Percentiles rank a stretch among this genome's conserved stretches.
phyloP scores from a whole-genome alignment of 2,329 filamentous ascomycete genomes.

The Aspergillus sp. region DNA sequence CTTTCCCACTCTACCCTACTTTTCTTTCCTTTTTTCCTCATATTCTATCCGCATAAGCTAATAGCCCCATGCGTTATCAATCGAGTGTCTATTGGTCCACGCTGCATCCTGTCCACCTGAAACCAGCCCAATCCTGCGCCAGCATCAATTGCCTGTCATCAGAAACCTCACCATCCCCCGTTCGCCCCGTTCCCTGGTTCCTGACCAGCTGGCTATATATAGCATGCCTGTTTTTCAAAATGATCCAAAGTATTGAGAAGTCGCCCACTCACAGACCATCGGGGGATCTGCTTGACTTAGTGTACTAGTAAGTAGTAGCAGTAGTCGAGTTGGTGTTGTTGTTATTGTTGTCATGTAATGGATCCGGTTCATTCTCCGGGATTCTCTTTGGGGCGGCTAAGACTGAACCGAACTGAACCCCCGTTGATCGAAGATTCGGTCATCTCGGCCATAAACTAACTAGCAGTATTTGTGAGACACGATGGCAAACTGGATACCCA shows the following conservation, averaged over 20 bases:
- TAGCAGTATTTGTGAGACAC: neutral
- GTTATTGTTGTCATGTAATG: neutral
- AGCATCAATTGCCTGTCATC: neutral
- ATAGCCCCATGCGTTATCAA: too few relatives aligned
- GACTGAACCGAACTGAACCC: neutral
- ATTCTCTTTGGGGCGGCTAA: neutral
- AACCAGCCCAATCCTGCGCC: neutral
- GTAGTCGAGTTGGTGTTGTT: too few relatives aligned
- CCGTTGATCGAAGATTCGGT: neutral
- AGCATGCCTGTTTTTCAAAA: neutral
- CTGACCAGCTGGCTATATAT: neutral
- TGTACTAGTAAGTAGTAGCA: too few relatives aligned
- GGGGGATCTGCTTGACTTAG: neutral
- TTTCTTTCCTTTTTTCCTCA: too few relatives aligned
- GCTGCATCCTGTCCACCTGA: neutral
- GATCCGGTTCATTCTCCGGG: neutral
- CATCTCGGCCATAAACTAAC: neutral
- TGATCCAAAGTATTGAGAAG: too few relatives aligned
- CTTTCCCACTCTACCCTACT: too few relatives aligned
- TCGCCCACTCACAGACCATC: neutral
- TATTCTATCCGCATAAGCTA: too few relatives aligned
- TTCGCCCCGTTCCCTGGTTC: neutral
- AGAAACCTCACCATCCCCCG: neutral
- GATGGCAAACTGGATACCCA: neutral
- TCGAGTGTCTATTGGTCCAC: too few relatives aligned